A percentile compares a stretch with the other conserved stretches of the same genome.
Evolutionary conservation across 495 filamentous ascomycete species (phyloP).

Genomic region (Penicillium longicatenatum): DNA sequence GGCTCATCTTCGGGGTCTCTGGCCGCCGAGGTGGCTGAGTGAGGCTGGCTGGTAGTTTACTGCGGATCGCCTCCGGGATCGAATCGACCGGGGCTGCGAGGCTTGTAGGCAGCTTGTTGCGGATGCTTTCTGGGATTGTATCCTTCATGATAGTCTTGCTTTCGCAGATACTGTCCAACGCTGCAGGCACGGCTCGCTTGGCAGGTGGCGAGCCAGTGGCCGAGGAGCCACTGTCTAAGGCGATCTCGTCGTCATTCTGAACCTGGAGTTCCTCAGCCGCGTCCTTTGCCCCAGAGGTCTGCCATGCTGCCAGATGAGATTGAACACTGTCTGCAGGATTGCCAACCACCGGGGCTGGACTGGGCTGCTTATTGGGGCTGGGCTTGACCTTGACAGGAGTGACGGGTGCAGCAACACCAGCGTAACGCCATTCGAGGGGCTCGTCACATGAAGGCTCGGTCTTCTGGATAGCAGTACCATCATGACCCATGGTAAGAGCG

Average conservation of each 20-base stretch:
- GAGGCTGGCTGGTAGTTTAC: slow-evolving; percentile 68
- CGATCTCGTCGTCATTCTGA: slow-evolving; percentile 52
- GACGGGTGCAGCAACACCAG: not conserved
- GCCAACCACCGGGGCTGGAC: not conserved
- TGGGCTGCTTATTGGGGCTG: not conserved
- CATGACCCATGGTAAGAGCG: slow-evolving; percentile 68
- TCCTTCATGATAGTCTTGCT: not conserved
- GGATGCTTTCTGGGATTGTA: not conserved
- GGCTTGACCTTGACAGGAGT: not conserved
- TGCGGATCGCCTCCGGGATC: slow-evolving; percentile 14
- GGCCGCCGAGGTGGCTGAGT: slow-evolving; percentile 31
- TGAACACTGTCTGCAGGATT: not conserved
- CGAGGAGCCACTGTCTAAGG: slow-evolving; percentile 51
- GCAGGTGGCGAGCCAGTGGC: not conserved
- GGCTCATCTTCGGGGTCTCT: slow-evolving; percentile 35
- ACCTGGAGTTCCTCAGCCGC: not conserved
- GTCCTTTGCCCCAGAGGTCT: not conserved
- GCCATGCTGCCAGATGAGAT: not conserved
- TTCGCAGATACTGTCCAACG: not conserved
- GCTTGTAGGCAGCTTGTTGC: slow-evolving; percentile 3
- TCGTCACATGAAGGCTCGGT: not conserved
- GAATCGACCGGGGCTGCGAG: not conserved
- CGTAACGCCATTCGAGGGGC: slow-evolving; percentile 14
- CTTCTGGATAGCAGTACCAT: slow-evolving; percentile 26
- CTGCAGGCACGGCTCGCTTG: not conserved